Evolutionary conservation across 164 flowering plant genomes (phyloP).

Genomic region (Chloranthus sessilifolius): DNA sequence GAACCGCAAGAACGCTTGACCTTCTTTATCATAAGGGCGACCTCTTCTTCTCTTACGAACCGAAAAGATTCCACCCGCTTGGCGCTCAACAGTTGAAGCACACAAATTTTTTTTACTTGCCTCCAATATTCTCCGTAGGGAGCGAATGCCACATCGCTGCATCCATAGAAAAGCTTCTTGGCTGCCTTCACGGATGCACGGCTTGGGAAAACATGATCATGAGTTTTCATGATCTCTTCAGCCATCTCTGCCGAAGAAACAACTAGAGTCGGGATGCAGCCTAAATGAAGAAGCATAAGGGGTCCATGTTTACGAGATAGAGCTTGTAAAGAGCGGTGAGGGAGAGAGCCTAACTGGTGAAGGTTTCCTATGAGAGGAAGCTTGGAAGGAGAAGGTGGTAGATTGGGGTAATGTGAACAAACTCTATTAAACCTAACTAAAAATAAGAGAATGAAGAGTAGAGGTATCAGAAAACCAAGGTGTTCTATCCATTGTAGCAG

Average conservation of each 20-base stretch:
- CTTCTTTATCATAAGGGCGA: conserved; percentile 10
- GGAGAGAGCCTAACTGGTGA: conserved; percentile 2
- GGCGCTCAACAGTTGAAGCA: conserved; percentile 24
- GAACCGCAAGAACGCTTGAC: conserved; percentile 5
- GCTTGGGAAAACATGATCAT: too few relatives aligned
- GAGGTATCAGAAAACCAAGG: too few relatives aligned
- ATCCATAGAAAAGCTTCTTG: too few relatives aligned
- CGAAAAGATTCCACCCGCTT: conserved; percentile 24
- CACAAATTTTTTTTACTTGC: conserved; percentile 26
- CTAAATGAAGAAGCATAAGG: background rate
- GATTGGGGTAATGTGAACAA: too few relatives aligned
- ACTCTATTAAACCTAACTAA: too few relatives aligned
- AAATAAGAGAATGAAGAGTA: too few relatives aligned
- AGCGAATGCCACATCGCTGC: conserved; percentile 14
- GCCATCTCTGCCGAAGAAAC: too few relatives aligned
- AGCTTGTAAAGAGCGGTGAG: background rate
- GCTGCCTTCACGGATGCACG: too few relatives aligned
- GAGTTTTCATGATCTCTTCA: too few relatives aligned
- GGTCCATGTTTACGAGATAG: conserved; percentile 1
- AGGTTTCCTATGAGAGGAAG: conserved; percentile 5
- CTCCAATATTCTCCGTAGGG: conserved; percentile 33
- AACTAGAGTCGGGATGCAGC: too few relatives aligned
- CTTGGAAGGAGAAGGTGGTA: conserved; percentile 2
- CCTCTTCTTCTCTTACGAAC: conserved; percentile 23
- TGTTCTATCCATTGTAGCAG: too few relatives aligned